These are phyloP conservation scores for Candida tallmaniae DNA, from an alignment of 805 yeast species.

Conservation along the genomic window DNA sequence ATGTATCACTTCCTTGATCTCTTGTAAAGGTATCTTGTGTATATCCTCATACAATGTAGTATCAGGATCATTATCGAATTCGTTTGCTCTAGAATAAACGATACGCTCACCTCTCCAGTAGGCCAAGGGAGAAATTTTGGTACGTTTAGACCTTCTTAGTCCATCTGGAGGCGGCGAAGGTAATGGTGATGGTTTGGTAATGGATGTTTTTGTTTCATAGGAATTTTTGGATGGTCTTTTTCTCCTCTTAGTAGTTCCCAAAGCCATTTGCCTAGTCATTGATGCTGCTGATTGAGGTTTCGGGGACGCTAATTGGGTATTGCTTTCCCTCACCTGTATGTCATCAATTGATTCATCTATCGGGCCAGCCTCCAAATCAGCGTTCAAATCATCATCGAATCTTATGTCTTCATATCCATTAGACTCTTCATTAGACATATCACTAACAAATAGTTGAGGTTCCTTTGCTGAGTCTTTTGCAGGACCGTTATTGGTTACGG, in stretches of 20 bases:
- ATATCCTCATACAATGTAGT: slow-evolving; percentile 31
- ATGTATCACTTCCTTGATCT: slow-evolving; percentile 56
- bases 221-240: background rate
- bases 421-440: background rate
- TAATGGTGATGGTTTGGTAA: slow-evolving; percentile 28
- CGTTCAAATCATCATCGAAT: slow-evolving; percentile 16
- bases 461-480: background rate
- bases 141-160: slow-evolving; percentile 61
- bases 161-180: slow-evolving; percentile 46
- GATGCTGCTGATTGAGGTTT: slow-evolving; percentile 10
- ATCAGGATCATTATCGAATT: slow-evolving; percentile 36
- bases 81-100: slow-evolving; percentile 43
- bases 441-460: background rate
- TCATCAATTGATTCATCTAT: background rate
- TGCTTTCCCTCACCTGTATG: background rate
- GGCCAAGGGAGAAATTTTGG: slow-evolving; percentile 66
- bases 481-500: background rate
- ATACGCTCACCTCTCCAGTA: slow-evolving; percentile 82
- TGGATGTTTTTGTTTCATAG: background rate
- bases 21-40: slow-evolving; percentile 45
- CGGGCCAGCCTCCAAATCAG: slow-evolving; percentile 1
- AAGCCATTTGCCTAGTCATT: slow-evolving; percentile 31
- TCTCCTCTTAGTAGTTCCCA: slow-evolving; percentile 13
- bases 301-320: slow-evolving; percentile 1
- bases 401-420: background rate